Evolutionary conservation across 306 rosid species (phyloP), one percentile per base, ranked within the genome.

Genomic region (Oxytropis ochrocephala): DNA sequence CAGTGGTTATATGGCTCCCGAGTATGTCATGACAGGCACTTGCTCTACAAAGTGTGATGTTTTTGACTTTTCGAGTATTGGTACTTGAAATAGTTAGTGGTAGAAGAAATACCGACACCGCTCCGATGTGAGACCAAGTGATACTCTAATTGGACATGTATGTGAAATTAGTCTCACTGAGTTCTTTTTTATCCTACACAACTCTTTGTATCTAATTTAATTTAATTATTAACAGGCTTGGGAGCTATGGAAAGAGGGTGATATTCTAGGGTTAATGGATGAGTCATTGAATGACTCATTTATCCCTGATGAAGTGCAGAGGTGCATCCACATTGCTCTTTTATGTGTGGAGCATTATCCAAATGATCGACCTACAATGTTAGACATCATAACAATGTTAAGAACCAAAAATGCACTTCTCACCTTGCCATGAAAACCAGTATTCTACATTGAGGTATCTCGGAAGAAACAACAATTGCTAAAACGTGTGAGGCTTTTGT

Each of bases 291-390:
- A n/a, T n/a, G n/a, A n/a, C n/a, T n/a, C n/a, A n/a, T n/a, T n/a
- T n/a, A n/a, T n/a, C n/a, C n/a, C n/a, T n/a, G n/a, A n/a, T n/a
- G n/a, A n/a, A n/a, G n/a, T n/a, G n/a, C n/a, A n/a, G n/a, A n/a
- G n/a, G n/a, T n/a, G n/a, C n/a, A n/a, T n/a, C n/a, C n/a, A n/a
- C n/a, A n/a, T n/a, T n/a, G n/a, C n/a, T n/a, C n/a, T n/a, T n/a
- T n/a, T n/a, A n/a, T n/a, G n/a, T n/a, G n/a, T n/a, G 3, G 64
- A 70, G n/a, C 69, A 71, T 0, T 38, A n/a, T 60, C 62, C 79
- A 54, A 18, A 2, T 1, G 16, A 71, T 60, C 75, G 76, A 8
- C 79, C 79, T 0, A 62, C 66, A 2, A 75, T 70, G 72, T 53
- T 74, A 6, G 14, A 65, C 0, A 11, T 74, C 2, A 1, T 78